Percentiles rank a stretch among this genome's conserved stretches.
Conservation (phyloP, 1,284 basidiomycete genomes). For the Ceratobasidium sp. region DNA sequence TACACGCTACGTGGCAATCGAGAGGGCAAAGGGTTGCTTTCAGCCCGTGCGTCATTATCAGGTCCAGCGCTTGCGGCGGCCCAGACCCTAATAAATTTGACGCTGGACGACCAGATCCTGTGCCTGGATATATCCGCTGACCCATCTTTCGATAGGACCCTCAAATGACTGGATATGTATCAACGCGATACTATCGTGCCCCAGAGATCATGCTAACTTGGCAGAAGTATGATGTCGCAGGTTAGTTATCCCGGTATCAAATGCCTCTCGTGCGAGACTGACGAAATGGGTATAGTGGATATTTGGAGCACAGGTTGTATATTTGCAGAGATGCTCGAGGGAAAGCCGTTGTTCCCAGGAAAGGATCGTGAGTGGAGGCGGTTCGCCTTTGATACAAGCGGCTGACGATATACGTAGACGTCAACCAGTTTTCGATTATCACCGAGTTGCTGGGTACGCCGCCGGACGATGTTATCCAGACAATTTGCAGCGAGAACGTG, state of each 20-base stretch:
- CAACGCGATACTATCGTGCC: constrained; percentile 98
- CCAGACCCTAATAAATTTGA: neutral
- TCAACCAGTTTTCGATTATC: constrained; percentile 99
- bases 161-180: constrained; percentile 99
- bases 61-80: constrained; percentile 54
- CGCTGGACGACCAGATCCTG: neutral
- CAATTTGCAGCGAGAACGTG: constrained; percentile 98
- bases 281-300: constrained; percentile 69
- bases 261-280: neutral
- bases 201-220: constrained; percentile 99
- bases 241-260: constrained; percentile 54
- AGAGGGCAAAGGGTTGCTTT: constrained; percentile 21
- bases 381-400: neutral
- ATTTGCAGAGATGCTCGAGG: constrained; percentile 99
- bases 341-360: constrained; percentile 98
- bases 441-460: constrained; percentile 98
- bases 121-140: constrained; percentile 21
- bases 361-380: constrained; percentile 85
- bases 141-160: constrained; percentile 80
- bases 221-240: constrained; percentile 99
- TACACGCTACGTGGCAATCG: neutral
- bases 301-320: constrained; percentile 99
- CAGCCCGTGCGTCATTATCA: neutral
- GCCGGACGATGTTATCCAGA: constrained; percentile 99
- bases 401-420: constrained; percentile 69